Percentiles rank a stretch among this genome's conserved stretches.
phyloP scores from a whole-genome alignment of 2,329 filamentous ascomycete species.

The Penicillium thymicola region DNA sequence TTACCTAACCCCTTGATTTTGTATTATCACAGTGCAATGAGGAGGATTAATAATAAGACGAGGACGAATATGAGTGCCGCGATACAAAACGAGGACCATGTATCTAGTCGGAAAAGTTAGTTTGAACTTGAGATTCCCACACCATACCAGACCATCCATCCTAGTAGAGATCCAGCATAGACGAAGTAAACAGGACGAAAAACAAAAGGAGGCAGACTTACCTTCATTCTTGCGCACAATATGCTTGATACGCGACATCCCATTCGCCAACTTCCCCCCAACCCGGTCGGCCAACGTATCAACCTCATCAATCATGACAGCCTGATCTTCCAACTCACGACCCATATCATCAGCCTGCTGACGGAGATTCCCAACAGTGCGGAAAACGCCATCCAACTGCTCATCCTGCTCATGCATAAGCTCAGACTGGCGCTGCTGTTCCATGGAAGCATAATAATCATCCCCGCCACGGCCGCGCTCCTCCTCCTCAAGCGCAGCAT shows the following conservation, averaged over 20 bases:
- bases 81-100: slow-evolving; percentile 85
- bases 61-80: slow-evolving; percentile 81
- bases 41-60: slow-evolving; percentile 77
- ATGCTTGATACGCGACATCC: slow-evolving; percentile 79
- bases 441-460: slow-evolving; percentile 74
- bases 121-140: slow-evolving; percentile 22
- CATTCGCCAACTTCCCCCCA: slow-evolving; percentile 76
- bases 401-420: slow-evolving; percentile 95
- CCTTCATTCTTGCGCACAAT: slow-evolving; percentile 91
- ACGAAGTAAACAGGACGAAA: slow-evolving; percentile 1
- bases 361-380: slow-evolving; percentile 85
- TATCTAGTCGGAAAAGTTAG: slow-evolving; percentile 48
- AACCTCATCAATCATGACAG: slow-evolving; percentile 79
- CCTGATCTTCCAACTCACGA: slow-evolving; percentile 90
- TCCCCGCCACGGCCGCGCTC: slow-evolving; percentile 43
- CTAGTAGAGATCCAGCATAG: slow-evolving; percentile 4
- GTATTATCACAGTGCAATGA: slow-evolving; percentile 59
- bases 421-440: slow-evolving; percentile 84
- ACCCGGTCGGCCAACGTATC: slow-evolving; percentile 84
- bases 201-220: slow-evolving; percentile 37
- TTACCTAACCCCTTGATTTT: slow-evolving; percentile 18
- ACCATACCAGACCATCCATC: slow-evolving; percentile 5
- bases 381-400: slow-evolving; percentile 86
- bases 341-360: slow-evolving; percentile 95
- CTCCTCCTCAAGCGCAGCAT: slow-evolving; percentile 43